These are phyloP conservation scores for Tylopilus cervinicoccineus DNA, from an alignment of 768 basidiomycete species.

Conservation along the genomic window DNA sequence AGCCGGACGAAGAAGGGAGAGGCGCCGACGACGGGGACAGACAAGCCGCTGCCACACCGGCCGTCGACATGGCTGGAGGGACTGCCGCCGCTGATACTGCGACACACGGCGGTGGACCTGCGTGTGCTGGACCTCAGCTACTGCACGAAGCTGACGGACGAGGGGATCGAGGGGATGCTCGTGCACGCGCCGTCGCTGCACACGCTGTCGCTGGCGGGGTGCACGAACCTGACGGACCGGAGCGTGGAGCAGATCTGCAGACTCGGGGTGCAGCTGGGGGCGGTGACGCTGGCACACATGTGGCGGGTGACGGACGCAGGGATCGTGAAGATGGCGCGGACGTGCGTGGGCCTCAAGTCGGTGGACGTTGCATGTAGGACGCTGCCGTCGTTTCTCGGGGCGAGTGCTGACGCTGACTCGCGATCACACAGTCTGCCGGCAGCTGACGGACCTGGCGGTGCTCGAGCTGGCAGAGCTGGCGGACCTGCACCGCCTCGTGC, in stretches of 20 bases:
- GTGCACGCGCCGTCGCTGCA: constrained; percentile 74
- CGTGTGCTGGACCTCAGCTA: constrained; percentile 75
- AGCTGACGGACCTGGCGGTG: constrained; percentile 81
- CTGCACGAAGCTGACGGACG: constrained; percentile 68
- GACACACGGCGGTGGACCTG: constrained; percentile 66
- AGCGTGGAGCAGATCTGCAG: constrained; percentile 63
- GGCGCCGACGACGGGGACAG: constrained; percentile 24
- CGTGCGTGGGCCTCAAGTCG: constrained; percentile 71
- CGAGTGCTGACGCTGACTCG: constrained; percentile 18
- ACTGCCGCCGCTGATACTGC: constrained; percentile 60
- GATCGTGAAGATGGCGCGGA: constrained; percentile 61
- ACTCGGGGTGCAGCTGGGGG: constrained; percentile 74
- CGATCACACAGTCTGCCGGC: constrained; percentile 67
- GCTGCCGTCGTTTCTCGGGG: constrained; percentile 12
- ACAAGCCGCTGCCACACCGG: constrained; percentile 53
- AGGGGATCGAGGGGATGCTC: constrained; percentile 71
- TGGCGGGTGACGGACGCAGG: constrained; percentile 75
- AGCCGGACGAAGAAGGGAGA: constrained; percentile 37
- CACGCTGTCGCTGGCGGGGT: constrained; percentile 74
- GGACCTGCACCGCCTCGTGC: constrained; percentile 69
- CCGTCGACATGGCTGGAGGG: constrained; percentile 59
- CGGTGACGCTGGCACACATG: constrained; percentile 78
- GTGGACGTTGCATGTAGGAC: constrained; percentile 83
- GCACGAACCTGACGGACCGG: constrained; percentile 67
- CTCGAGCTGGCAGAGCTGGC: constrained; percentile 72